Evolutionary conservation across 2,329 filamentous ascomycete species (phyloP), one percentile per base, ranked within the genome.

Genomic region (Monosporascus sp.): DNA sequence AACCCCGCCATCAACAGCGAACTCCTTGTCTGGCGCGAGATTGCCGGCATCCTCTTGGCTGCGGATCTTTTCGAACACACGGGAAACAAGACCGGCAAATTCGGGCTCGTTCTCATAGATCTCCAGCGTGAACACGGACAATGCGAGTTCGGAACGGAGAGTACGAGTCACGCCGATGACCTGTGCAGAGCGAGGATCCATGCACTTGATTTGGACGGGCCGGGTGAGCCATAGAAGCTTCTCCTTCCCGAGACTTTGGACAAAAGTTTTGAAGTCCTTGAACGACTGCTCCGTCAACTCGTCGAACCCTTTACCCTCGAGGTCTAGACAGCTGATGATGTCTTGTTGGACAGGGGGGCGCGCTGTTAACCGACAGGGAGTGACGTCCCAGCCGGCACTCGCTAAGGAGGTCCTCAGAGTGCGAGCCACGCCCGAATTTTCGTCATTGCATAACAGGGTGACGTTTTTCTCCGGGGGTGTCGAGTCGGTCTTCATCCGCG

Each of bases 181-280:
- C 6, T 62, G 59, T 1, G 67, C 66, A 11, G 61, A 64, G 1
- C 56, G 52, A 0, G 69, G 68, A 18, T 67, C 60, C 6, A 27
- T 22, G 46, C 66, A 70, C 2, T 51, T 37, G 3, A 67, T 55
- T 37, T 71, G 67, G 5, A 57, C 56, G 0, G 64, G 59, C 1
- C 55, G 59, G 1, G 69, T 68, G 6, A 71, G 53, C 70, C 70
- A 72, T 5, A 71, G 57, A 37, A 70, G 43, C 5, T 53, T 54
- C 1, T 59, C 55, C 49, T 55, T 53, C 37, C 20, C 54, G 27
- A 52, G 43, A 1, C 45, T 50, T n/a, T 47, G 48, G 3, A 55
- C 50, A 15, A 61, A 57, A 6, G 48, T 24, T 43, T 65, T 57
- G 37, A 55, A 50, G 31, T 27, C 41, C 17, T 27, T 35, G 31